Evolutionary conservation across 345 rosid species (phyloP), one percentile per base, ranked within the genome.

Genomic region (Linum trigynum): DNA sequence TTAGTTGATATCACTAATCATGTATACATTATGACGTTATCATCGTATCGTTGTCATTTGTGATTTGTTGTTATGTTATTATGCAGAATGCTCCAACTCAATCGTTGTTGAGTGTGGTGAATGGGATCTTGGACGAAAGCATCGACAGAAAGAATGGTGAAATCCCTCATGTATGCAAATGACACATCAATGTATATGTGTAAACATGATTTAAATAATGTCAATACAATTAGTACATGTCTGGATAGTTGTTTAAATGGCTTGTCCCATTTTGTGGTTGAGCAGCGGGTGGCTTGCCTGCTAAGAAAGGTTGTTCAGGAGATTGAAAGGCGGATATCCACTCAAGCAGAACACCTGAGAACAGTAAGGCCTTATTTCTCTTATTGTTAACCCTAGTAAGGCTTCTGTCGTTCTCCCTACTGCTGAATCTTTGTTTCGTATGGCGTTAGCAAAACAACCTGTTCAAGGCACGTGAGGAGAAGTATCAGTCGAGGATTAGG

Each of bases 301-400:
- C 58, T 94, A 64, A 84, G 96, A 67, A 91, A 87, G 79, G 95
- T 88, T 4, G 95, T 87, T 69, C 99, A 82, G 75, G 97, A 94
- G 87, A 91, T 94, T 63, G 99, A 87, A 76, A 78, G 96, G 17
- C 92, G 99, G 2, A 86, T 94, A 78, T 87, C 99, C 68, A 94
- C 99, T 69, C 99, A 94, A 80, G 91, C 97, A 51, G 97, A 91
- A 38, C 97, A 88, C 71, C 72, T 94, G 67, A 79, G 91, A 88
- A 94, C 91, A 39, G 99, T 94, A 80, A 76, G 57, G 41, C 11
- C 56, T 50, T 62, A 51, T 51, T 67, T 60, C 37, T 57, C 37
- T 15, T 35, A 35, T 11, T 55, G 58, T 60, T 2, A 16, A 53
- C 35, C 23, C 45, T 57, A 11, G 14, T 64, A 23, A 23, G 32